Evolutionary conservation across 768 basidiomycete species (phyloP).

Genomic region (Leucocoprinus sp.): DNA sequence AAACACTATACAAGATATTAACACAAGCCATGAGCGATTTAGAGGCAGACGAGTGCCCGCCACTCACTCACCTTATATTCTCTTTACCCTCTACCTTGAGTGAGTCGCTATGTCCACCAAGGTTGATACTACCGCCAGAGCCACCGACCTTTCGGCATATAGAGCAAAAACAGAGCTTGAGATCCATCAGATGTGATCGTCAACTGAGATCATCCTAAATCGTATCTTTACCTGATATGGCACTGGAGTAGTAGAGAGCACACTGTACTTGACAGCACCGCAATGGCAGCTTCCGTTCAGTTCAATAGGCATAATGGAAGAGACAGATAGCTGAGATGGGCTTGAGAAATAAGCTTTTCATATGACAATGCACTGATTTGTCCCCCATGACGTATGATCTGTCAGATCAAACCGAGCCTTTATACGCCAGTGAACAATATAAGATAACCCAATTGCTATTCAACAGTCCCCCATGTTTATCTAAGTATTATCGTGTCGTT

Average conservation of each 20-base stretch:
- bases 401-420: not conserved
- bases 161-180: constrained; percentile 54
- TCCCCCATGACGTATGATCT: no score
- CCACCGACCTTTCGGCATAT: constrained; percentile 70
- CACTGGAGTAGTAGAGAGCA: constrained; percentile 48
- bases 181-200: not conserved
- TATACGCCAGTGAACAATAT: no score
- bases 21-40: not conserved
- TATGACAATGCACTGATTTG: not conserved
- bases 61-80: constrained; percentile 35
- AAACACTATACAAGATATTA: constrained; percentile 32
- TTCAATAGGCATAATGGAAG: constrained; percentile 42
- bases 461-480: no score
- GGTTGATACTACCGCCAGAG: constrained; percentile 54
- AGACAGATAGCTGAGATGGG: not conserved
- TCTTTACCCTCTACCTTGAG: constrained; percentile 48
- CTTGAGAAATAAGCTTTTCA: not conserved
- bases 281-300: constrained; percentile 51
- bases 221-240: constrained; percentile 47
- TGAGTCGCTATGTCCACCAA: constrained; percentile 46
- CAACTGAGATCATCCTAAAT: not conserved
- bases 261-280: constrained; percentile 38
- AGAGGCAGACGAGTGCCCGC: not conserved
- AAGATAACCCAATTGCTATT: no score
- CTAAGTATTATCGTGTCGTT: no score